Evolutionary conservation across 768 basidiomycete species (phyloP), one percentile per base, ranked within the genome.

Genomic region (Paxillus ammoniavirescens): DNA sequence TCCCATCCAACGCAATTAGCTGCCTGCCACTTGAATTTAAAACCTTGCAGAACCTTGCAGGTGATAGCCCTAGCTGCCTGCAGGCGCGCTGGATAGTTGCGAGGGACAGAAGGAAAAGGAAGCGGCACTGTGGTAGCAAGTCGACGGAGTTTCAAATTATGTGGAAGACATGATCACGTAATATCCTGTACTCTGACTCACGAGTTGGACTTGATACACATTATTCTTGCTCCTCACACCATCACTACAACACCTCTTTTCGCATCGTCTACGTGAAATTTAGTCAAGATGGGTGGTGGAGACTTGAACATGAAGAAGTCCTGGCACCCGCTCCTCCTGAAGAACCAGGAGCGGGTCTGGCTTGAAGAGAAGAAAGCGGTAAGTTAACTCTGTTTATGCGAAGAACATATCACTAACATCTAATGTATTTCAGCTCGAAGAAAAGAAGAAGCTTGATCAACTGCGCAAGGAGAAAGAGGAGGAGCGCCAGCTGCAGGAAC

Each of bases 241-340:
- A 35, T 35, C 48, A 54, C 54, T 14, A 53, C 54, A n/a, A 58
- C 45, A 42, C 51, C 21, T 46, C 45, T 13, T 42, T 36, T 48
- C 46, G 33, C 31, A 47, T n/a, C 53, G 13, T 54, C 42, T 37
- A 23, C 61, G 6, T 52, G 53, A 52, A 64, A 66, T 47, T 56
- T 51, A 65, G 61, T 63, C 80, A 97, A 88, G 65, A 98, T 98
- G 95, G 95, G 95, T 84, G 94, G 95, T 54, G 95, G 91, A 56
- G 95, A 98, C 72, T 80, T 98, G 69, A 98, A 98, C 68, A 98
- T 98, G 95, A 97, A 91, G 75, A 96, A 97, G 82, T 94, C 92
- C 59, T 98, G 95, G 95, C 95, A 98, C 71, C 95, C 95, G 82
- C 86, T 94, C 80, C 90, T 96, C 73, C 73, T 97, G 73, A 93